Conservation (phyloP, 495 filamentous ascomycete genomes). For the Penicillium arizonense region DNA sequence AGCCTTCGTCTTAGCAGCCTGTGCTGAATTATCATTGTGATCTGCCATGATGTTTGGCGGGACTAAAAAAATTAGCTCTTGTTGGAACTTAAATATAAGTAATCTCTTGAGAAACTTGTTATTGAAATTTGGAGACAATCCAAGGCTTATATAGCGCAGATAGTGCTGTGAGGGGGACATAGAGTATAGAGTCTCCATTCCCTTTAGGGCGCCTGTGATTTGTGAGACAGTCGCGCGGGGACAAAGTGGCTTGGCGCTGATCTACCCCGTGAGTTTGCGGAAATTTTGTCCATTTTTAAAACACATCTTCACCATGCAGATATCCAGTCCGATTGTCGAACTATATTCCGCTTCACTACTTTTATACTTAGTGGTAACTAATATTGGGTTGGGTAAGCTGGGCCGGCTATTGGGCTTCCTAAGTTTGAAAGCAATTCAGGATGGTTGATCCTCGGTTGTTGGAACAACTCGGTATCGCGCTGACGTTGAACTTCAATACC, state of each 20-base stretch:
- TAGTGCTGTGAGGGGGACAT: background rate
- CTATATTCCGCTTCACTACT: background rate
- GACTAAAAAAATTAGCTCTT: background rate
- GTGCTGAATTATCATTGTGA: background rate
- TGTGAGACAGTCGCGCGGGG: background rate
- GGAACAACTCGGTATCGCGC: no score
- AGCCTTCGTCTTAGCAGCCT: conserved; percentile 1
- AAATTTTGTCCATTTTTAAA: conserved; percentile 2
- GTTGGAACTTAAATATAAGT: no score
- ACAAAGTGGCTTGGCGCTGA: background rate
- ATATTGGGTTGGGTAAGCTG: no score
- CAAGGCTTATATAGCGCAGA: background rate
- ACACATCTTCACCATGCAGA: background rate
- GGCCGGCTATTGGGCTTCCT: no score
- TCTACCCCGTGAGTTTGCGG: conserved; percentile 7
- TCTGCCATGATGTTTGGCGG: background rate
- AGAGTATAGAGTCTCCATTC: background rate
- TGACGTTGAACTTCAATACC: no score
- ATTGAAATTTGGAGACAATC: background rate
- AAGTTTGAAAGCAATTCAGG: no score
- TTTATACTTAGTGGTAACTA: no score
- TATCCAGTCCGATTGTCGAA: background rate
- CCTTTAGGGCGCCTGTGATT: background rate
- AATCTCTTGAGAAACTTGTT: no score
- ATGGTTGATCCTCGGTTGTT: no score